phyloP scores from a whole-genome alignment of 2,329 filamentous ascomycete species.

The Arachnomyces sp. region DNA sequence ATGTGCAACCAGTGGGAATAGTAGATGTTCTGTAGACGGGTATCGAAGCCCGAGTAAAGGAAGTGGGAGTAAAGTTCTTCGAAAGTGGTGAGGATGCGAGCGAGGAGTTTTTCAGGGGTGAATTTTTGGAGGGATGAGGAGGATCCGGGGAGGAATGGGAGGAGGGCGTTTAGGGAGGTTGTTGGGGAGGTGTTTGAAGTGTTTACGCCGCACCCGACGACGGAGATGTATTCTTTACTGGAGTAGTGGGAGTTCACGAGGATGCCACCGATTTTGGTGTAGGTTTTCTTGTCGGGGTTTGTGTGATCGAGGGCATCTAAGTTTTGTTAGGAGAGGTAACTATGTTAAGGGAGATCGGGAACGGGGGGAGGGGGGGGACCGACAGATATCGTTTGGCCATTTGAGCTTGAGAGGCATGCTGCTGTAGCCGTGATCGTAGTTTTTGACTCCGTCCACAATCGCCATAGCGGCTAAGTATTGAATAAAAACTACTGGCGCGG shows the following conservation, averaged over 20 bases:
- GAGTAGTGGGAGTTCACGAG: constrained; percentile 81
- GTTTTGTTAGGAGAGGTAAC: constrained; percentile 2
- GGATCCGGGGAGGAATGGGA: constrained; percentile 29
- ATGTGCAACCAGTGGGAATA: constrained; percentile 82
- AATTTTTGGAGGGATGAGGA: constrained; percentile 28
- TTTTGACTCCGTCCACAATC: constrained; percentile 71
- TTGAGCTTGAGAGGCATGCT: constrained; percentile 77
- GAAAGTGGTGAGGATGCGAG: constrained; percentile 67
- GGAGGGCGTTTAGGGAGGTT: constrained; percentile 70
- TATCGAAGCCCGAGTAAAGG: constrained; percentile 63
- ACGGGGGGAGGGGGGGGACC: constrained; percentile 34
- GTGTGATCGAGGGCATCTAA: constrained; percentile 58
- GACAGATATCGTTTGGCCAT: constrained; percentile 95
- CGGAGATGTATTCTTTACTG: constrained; percentile 67
- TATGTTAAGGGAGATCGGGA: background rate
- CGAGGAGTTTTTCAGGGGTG: constrained; percentile 66
- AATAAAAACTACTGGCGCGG: constrained; percentile 79
- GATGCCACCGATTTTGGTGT: constrained; percentile 89
- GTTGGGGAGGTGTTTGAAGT: constrained; percentile 76
- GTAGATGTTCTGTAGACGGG: constrained; percentile 64
- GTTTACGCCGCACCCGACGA: constrained; percentile 83
- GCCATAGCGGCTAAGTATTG: constrained; percentile 90
- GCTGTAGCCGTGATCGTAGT: constrained; percentile 68
- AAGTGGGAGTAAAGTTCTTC: constrained; percentile 72
- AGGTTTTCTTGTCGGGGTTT: constrained; percentile 42